phyloP scores from a whole-genome alignment of 257 asterid genomes.

The Solanum etuberosum region DNA sequence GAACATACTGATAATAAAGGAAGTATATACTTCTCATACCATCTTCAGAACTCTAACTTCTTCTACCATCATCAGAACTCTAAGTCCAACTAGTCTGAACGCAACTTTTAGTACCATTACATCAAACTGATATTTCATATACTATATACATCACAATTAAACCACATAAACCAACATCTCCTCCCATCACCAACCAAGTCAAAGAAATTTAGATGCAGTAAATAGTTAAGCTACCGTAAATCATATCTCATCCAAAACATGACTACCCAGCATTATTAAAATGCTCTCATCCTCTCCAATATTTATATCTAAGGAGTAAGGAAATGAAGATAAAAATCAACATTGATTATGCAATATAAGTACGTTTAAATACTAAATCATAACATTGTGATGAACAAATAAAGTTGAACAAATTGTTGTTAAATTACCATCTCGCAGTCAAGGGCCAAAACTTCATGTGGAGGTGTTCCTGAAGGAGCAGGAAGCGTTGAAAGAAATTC shows the following conservation, averaged over 20 bases:
- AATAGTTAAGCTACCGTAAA: background rate
- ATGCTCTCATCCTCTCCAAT: background rate
- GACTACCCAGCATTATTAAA: background rate
- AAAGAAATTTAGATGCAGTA: background rate
- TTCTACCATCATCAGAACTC: background rate
- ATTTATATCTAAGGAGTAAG: background rate
- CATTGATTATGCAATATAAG: background rate
- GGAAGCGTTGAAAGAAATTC: slow-evolving; percentile 67
- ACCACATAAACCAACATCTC: background rate
- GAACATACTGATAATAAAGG: background rate
- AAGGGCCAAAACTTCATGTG: slow-evolving; percentile 64
- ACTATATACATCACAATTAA: background rate
- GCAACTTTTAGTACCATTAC: background rate
- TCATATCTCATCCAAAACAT: background rate
- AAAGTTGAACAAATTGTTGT: background rate
- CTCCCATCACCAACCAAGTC: background rate
- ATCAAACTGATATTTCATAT: background rate
- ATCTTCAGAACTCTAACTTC: background rate
- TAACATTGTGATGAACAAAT: background rate
- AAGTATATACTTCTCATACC: background rate
- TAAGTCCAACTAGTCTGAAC: background rate
- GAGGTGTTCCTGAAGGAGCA: slow-evolving; percentile 63
- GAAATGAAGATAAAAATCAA: background rate
- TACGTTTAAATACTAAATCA: background rate
- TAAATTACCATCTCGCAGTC: slow-evolving; percentile 92